phyloP scores from a whole-genome alignment of 805 yeast species.

The Monosporozyma aerobia region DNA sequence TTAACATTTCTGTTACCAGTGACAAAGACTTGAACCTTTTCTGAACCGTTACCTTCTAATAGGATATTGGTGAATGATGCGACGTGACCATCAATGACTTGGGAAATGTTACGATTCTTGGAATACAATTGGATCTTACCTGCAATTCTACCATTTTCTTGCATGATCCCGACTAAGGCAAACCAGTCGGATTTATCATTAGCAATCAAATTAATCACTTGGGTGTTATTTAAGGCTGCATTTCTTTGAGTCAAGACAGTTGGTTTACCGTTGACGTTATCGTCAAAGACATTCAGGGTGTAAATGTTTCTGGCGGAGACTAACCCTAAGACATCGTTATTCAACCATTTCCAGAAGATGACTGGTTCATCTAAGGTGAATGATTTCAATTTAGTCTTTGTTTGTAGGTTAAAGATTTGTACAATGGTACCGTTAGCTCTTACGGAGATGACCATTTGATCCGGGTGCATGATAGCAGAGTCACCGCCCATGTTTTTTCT shows the following conservation, averaged over 20 bases:
- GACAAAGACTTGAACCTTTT: slow-evolving; percentile 77
- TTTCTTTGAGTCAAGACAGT: slow-evolving; percentile 74
- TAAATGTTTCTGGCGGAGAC: slow-evolving; percentile 69
- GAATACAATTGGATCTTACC: slow-evolving; percentile 94
- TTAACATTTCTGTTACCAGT: slow-evolving; percentile 84
- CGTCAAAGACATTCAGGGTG: slow-evolving; percentile 78
- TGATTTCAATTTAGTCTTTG: slow-evolving; percentile 84
- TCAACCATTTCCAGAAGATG: slow-evolving; percentile 92
- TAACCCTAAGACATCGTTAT: slow-evolving; percentile 63
- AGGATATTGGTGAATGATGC: slow-evolving; percentile 75
- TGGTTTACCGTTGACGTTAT: slow-evolving; percentile 72
- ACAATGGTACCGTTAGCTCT: slow-evolving; percentile 95
- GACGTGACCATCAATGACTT: slow-evolving; percentile 96
- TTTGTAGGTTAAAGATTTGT: slow-evolving; percentile 82
- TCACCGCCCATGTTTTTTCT: slow-evolving; percentile 96
- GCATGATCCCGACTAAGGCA: slow-evolving; percentile 90
- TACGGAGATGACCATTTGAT: slow-evolving; percentile 78
- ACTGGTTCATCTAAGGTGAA: slow-evolving; percentile 81
- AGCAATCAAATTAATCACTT: slow-evolving; percentile 82
- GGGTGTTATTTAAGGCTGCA: slow-evolving; percentile 65
- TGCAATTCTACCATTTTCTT: slow-evolving; percentile 86
- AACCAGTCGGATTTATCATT: slow-evolving; percentile 82
- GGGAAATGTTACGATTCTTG: slow-evolving; percentile 83
- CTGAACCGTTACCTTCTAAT: slow-evolving; percentile 57
- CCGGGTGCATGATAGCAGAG: slow-evolving; percentile 93